These are phyloP conservation scores for Diaporthe eres DNA, from an alignment of 2,329 filamentous ascomycete genomes.

Conservation along the genomic window DNA sequence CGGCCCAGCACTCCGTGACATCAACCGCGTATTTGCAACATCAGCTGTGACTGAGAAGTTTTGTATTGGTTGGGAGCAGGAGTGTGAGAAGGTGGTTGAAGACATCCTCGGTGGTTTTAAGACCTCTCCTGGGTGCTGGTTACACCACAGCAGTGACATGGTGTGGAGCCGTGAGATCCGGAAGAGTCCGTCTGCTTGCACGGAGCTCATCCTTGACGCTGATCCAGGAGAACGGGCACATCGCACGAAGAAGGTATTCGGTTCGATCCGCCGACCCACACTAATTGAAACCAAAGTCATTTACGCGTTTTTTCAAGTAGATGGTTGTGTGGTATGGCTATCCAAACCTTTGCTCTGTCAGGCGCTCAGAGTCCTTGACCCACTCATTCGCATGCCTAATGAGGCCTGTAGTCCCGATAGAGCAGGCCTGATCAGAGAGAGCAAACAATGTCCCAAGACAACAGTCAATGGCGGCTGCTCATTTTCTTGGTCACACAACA, in stretches of 20 bases:
- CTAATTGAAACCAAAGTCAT: not conserved
- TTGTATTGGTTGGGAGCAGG: not conserved
- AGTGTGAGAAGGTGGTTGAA: not conserved
- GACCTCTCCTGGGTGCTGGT: too few species aligned
- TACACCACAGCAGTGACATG: not conserved
- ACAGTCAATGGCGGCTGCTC: not conserved
- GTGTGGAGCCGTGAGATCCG: not conserved
- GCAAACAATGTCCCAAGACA: too few species aligned
- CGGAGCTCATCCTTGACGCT: not conserved
- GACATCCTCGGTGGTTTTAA: not conserved
- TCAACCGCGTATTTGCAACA: not conserved
- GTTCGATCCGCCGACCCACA: conserved; percentile 10
- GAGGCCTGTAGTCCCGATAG: too few species aligned
- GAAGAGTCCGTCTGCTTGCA: not conserved
- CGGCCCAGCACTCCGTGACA: not conserved
- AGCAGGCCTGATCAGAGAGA: too few species aligned
- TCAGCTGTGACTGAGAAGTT: not conserved
- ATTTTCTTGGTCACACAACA: not conserved
- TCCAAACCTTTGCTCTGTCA: not conserved
- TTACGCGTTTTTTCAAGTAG: not conserved
- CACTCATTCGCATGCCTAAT: not conserved
- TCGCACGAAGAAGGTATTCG: not conserved
- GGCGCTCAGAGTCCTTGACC: not conserved
- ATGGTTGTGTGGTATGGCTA: not conserved
- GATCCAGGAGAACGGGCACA: not conserved